A percentile compares a stretch with the other conserved stretches of the same genome.
Conservation (phyloP, 352 stramenopile species). For the Phytophthora fragariae region DNA sequence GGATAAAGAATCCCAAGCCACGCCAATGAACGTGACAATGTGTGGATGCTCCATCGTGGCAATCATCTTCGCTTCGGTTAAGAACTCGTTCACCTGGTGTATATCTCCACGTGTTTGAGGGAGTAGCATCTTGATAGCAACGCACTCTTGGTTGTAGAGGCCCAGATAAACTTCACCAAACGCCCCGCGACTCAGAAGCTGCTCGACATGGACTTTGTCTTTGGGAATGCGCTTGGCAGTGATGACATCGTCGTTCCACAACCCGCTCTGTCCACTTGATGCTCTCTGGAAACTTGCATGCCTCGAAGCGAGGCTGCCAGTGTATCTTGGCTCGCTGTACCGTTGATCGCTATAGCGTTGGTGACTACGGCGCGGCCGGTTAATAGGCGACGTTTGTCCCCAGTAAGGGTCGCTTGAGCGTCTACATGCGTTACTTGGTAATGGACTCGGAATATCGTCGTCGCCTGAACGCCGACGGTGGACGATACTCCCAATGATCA, state of each 20-base stretch:
- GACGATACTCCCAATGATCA: constrained; percentile 6
- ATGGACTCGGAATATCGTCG: constrained; percentile 4
- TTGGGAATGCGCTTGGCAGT: constrained; percentile 32
- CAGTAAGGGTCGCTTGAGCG: constrained; percentile 4
- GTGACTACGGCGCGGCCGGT: background rate
- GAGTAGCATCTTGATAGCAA: constrained; percentile 43
- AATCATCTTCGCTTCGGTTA: constrained; percentile 24
- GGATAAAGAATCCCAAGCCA: constrained; percentile 56
- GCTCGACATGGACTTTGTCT: constrained; percentile 28
- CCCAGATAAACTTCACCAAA: constrained; percentile 49
- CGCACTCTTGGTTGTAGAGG: constrained; percentile 30
- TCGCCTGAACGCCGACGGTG: background rate
- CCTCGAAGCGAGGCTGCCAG: constrained; percentile 1
- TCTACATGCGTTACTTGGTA: background rate
- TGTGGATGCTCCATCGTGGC: constrained; percentile 44
- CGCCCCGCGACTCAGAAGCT: constrained; percentile 32
- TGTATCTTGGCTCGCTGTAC: constrained; percentile 7
- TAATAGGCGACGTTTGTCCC: constrained; percentile 9
- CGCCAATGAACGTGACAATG: constrained; percentile 52
- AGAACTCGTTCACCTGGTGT: constrained; percentile 43
- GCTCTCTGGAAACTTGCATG: background rate
- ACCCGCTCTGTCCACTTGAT: background rate
- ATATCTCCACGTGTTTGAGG: constrained; percentile 23
- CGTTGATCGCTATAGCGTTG: constrained; percentile 1
- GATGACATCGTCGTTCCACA: constrained; percentile 40